Evolutionary conservation across 106 monocot species (phyloP), one percentile per base, ranked within the genome.

Genomic region (Phalaenopsis equestris): DNA sequence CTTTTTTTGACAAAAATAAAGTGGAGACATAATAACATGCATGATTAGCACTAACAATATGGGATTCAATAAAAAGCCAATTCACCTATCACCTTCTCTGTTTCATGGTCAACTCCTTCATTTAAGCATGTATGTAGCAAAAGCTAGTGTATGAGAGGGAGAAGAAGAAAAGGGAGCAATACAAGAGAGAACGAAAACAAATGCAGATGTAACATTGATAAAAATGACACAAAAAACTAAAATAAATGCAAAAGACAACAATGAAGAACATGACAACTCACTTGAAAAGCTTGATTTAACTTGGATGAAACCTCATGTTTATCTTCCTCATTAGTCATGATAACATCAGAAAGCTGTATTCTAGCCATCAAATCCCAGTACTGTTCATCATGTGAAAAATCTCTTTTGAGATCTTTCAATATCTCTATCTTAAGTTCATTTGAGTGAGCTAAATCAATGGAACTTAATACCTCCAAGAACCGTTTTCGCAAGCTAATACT

Each of bases 361-460:
- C 81, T 84, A 73, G 90, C 92, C 39, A 83, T 78, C 88, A 88
- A 86, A 73, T 92, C 89, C 92, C 90, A 92, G 42, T 88, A 92
- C 2, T 73, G 19, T 70, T 88, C 90, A 81, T 88, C 82, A 38
- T 88, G 80, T 17, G 86, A 87, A 58, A 92, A 92, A 70, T 88
- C 81, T 77, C 78, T 85, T 76, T 84, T 90, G 17, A 92, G 84
- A 77, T 88, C 86, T 76, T 82, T 42, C 84, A 92, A 52, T 16
- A 92, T 55, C 67, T 88, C 88, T 75, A 79, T 52, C 47, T 83
- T 90, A 24, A 92, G 16, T 76, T 88, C 79, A 64, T 88, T 81
- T 41, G 86, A 86, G 76, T 92, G 86, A 42, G 86, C 83, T 52
- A 92, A 79, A 48, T 90, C 81, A 30, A 87, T 80, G 42, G 57